Evolutionary conservation across 1,139 yeast species (phyloP).

Genomic region (Candida glucosophila): DNA sequence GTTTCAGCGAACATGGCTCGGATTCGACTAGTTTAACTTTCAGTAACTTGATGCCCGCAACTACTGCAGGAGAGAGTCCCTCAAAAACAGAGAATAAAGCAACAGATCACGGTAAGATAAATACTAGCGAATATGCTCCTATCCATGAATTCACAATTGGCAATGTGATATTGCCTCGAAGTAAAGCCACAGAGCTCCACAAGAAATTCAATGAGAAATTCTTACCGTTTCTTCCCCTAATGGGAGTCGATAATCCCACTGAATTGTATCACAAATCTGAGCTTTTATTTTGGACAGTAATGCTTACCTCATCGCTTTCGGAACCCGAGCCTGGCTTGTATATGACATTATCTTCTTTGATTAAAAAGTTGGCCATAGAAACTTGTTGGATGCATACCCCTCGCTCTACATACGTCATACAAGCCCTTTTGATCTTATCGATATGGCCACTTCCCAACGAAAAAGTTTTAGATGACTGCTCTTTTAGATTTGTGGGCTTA

Average conservation of each 20-base stretch:
- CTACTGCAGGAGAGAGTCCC: background rate
- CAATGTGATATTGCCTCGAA: constrained; percentile 56
- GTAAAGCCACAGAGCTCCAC: constrained; percentile 68
- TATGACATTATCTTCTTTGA: constrained; percentile 64
- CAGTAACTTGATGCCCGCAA: constrained; percentile 3
- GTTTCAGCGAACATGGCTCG: too few species aligned
- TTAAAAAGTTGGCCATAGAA: constrained; percentile 82
- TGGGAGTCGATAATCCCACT: constrained; percentile 62
- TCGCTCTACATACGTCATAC: constrained; percentile 87
- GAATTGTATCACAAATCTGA: constrained; percentile 80
- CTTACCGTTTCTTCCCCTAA: constrained; percentile 72
- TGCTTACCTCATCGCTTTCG: constrained; percentile 74
- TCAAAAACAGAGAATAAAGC: background rate
- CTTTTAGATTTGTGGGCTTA: constrained; percentile 78
- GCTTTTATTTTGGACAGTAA: constrained; percentile 83
- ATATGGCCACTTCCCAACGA: constrained; percentile 94
- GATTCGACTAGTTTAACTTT: constrained; percentile 4
- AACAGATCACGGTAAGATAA: too few species aligned
- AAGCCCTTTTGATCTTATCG: constrained; percentile 72
- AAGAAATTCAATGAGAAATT: constrained; percentile 56
- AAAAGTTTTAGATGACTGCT: constrained; percentile 85
- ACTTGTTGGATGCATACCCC: constrained; percentile 94
- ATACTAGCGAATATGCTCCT: constrained; percentile 12
- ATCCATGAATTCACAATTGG: constrained; percentile 62
- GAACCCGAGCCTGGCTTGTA: constrained; percentile 85